Percentiles rank a stretch among this genome's conserved stretches.
phyloP scores from a whole-genome alignment of 1,284 basidiomycete species.

The Boletus sp. region DNA sequence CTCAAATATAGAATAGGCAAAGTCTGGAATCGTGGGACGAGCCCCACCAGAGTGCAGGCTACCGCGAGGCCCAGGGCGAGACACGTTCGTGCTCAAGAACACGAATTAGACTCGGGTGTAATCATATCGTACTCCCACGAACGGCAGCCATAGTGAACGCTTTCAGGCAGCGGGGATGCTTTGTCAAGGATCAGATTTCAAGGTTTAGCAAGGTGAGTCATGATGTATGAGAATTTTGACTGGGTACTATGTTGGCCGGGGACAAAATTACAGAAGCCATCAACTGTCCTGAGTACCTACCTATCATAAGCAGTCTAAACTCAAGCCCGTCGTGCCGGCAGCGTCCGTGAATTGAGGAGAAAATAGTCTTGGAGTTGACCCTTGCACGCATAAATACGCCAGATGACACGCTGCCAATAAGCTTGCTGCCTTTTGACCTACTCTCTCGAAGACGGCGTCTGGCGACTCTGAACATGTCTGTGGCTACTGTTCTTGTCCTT shows the following conservation, averaged over 20 bases:
- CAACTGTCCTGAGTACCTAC: too few species aligned
- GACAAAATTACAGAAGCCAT: not conserved
- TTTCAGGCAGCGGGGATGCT: not conserved
- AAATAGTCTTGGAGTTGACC: not conserved
- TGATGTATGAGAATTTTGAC: not conserved
- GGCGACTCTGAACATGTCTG: conserved; percentile 17
- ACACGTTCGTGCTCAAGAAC: conserved; percentile 23
- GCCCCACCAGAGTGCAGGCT: not conserved
- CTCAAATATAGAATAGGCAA: conserved; percentile 4
- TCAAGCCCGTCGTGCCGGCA: not conserved
- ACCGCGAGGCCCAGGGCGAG: conserved; percentile 5
- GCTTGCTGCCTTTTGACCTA: not conserved
- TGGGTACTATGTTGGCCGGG: not conserved
- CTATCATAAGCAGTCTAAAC: not conserved
- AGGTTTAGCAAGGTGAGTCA: not conserved
- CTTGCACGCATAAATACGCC: conserved; percentile 22
- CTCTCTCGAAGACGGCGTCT: not conserved
- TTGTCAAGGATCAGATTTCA: not conserved
- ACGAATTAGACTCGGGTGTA: not conserved
- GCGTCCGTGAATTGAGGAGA: not conserved
- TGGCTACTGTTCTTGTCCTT: conserved; percentile 21
- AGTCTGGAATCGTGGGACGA: not conserved
- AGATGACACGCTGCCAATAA: not conserved
- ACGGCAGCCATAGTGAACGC: not conserved
- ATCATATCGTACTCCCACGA: conserved; percentile 1